phyloP scores from a whole-genome alignment of 2,329 filamentous ascomycete species.

The Grosmannia huntii region DNA sequence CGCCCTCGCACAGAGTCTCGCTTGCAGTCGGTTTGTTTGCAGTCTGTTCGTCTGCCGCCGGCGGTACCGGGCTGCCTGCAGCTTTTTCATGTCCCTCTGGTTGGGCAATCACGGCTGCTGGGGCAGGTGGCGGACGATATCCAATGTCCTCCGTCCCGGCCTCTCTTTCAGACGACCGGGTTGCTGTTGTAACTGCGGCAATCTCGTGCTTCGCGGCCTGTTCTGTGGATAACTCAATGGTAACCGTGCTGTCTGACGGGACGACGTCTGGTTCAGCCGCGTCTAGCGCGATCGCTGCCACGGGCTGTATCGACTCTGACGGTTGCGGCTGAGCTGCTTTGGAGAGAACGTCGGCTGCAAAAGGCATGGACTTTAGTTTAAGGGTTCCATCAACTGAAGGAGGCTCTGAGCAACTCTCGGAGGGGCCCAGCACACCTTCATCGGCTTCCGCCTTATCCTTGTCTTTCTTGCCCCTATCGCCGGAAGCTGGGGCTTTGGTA shows the following conservation, averaged over 20 bases:
- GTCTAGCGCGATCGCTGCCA: conserved; percentile 2
- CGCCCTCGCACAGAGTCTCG: conserved; percentile 61
- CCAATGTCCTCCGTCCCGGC: no score
- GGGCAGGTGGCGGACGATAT: no score
- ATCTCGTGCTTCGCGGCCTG: no score
- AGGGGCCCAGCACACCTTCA: background rate
- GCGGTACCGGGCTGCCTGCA: background rate
- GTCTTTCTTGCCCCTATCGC: background rate
- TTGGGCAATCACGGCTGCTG: background rate
- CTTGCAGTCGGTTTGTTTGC: conserved; percentile 15
- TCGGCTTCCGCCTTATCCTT: background rate
- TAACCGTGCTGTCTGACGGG: no score
- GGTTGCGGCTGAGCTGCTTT: conserved; percentile 7
- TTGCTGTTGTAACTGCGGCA: no score
- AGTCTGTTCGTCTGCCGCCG: no score
- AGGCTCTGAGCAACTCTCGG: background rate
- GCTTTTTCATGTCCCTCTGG: background rate
- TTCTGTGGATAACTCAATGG: background rate
- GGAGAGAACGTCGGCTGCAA: conserved; percentile 8
- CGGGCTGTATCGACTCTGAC: conserved; percentile 8
- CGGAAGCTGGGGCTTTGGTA: conserved; percentile 7
- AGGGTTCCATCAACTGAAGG: background rate
- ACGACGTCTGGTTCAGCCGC: background rate
- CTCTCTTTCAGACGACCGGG: no score
- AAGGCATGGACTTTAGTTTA: conserved; percentile 10